Evolutionary conservation across 371 early-diverging fungal genomes (phyloP), one percentile per base, ranked within the genome.

Genomic region (Mucor velutinosus): DNA sequence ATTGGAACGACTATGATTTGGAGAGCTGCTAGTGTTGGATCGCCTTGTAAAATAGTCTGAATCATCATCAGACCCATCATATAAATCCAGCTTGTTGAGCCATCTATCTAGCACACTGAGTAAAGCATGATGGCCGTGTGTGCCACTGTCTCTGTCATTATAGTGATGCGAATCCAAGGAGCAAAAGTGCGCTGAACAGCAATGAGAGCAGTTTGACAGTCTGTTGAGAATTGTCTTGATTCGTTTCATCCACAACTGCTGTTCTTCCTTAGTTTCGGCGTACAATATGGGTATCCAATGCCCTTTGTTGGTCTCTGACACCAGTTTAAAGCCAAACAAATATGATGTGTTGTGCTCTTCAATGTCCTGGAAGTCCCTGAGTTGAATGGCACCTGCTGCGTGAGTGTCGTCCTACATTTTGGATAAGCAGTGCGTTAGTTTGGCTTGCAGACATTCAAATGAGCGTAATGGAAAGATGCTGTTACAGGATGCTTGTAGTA

Each of bases 301-400:
- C n/a, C 64, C 57, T 29, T 63, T 47, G 21, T 17, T 57, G 49
- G 70, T 65, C 35, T 57, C 61, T 17, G 76, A 71, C 12, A 63
- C 59, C 8, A 66, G 45, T 14, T 32, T 37, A 25, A 56, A 61
- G 27, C 62, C 62, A 55, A 43, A 61, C 23, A 12, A 58, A 35
- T 30, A 55, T 55, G 45, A 35, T 60, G 7, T 60, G 47, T 23
- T 23, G 25, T 35, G 23, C 27, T 35, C n/a, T 67, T 68, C 17
- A 76, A 64, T 41, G 41, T 17, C 41, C 41, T 41, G 41, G 6
- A 17, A 41, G 41, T 41, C 41, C 17, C 17, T 41, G 41, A 41
- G 41, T 4, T 71, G 70, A 39, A 78, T 62, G 3, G 63, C 56
- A 30, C 76, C 72, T 1, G 62, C 32, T 11, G 74, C 68, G 17